A percentile compares a stretch with the other conserved stretches of the same genome.
phyloP scores from a whole-genome alignment of 176 grass and related monocot species.

The Avena insularis region DNA sequence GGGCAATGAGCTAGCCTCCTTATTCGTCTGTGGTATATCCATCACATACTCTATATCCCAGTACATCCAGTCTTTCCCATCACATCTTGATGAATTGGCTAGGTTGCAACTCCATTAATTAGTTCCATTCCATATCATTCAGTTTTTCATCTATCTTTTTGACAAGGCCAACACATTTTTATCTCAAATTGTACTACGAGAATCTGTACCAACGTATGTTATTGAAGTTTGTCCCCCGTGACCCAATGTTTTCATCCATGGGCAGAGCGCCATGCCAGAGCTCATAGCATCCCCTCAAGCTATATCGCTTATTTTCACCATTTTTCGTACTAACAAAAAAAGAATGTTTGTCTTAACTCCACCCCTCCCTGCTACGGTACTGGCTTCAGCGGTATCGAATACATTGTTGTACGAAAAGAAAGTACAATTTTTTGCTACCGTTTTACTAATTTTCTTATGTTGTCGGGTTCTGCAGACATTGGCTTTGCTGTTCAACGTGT shows the following conservation, averaged over 20 bases:
- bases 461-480: constrained; percentile 70
- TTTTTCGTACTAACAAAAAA: background rate
- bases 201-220: background rate
- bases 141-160: too few species aligned
- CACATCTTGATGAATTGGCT: too few species aligned
- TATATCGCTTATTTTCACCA: background rate
- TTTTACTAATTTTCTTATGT: constrained; percentile 27
- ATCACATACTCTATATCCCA: too few species aligned
- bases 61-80: too few species aligned
- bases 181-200: too few species aligned
- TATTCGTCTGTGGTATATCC: too few species aligned
- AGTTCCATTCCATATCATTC: too few species aligned
- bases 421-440: background rate
- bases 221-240: background rate
- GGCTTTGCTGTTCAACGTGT: constrained; percentile 89
- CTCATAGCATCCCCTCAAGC: background rate
- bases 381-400: background rate
- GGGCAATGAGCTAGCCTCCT: too few species aligned
- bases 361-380: background rate
- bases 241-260: background rate
- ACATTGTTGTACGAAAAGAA: constrained; percentile 13
- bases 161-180: too few species aligned
- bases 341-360: background rate
- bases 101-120: too few species aligned
- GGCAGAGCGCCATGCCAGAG: background rate